Conservation (phyloP, 108 stramenopile genomes). For the Skeletonema grethae region DNA sequence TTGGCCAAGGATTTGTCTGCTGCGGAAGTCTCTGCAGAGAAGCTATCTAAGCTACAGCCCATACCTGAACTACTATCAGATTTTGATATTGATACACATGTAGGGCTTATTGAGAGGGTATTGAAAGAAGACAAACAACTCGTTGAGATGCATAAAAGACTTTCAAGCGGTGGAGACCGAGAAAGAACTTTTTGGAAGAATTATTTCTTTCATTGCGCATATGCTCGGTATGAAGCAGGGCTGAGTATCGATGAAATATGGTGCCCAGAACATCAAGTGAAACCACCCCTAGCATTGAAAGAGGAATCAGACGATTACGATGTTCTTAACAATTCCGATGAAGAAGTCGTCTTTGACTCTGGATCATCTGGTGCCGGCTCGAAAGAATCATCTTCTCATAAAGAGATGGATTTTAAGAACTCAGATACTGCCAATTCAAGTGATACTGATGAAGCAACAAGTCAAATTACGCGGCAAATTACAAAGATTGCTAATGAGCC, state of each 20-base stretch:
- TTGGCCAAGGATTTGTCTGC: constrained; percentile 35
- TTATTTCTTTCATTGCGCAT: constrained; percentile 88
- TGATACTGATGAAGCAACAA: neutral
- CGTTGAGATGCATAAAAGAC: constrained; percentile 63
- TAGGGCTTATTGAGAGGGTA: constrained; percentile 79
- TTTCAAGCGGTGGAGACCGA: constrained; percentile 64
- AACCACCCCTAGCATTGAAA: constrained; percentile 3
- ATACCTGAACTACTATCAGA: constrained; percentile 68
- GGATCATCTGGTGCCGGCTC: constrained; percentile 7
- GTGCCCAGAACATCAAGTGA: constrained; percentile 55
- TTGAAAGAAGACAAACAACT: constrained; percentile 71
- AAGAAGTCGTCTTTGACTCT: constrained; percentile 29
- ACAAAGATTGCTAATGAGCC: constrained; percentile 15
- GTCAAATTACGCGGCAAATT: constrained; percentile 3
- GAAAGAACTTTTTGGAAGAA: constrained; percentile 84
- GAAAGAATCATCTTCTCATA: constrained; percentile 3
- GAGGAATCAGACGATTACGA: constrained; percentile 33
- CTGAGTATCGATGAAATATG: constrained; percentile 90
- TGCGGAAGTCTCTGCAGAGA: constrained; percentile 57
- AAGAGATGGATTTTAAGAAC: neutral
- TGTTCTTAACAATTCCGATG: constrained; percentile 25
- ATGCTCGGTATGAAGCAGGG: constrained; percentile 82
- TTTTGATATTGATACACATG: constrained; percentile 85
- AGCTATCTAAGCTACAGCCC: constrained; percentile 73
- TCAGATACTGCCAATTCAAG: neutral